Evolutionary conservation across 78 protist species (phyloP).

Genomic region (Isochrysis galbana): DNA sequence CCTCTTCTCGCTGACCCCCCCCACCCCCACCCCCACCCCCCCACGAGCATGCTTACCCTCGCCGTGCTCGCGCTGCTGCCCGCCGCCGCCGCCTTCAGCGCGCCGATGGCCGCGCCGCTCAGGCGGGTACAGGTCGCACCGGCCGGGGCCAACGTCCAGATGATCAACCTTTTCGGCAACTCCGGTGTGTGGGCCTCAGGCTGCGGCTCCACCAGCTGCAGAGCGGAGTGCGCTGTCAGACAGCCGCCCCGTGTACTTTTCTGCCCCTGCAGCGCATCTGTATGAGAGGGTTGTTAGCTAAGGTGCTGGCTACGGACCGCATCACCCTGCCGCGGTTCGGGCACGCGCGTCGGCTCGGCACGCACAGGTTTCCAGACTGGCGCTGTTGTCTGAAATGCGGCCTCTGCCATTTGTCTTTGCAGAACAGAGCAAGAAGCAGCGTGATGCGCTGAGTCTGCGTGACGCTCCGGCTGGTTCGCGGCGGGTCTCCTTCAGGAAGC

Average conservation of each 20-base stretch:
- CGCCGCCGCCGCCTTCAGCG: not conserved
- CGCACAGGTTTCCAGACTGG: not conserved
- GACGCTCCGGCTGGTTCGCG: not conserved
- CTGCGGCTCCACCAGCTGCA: not conserved
- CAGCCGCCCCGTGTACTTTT: not conserved
- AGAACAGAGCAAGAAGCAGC: not conserved
- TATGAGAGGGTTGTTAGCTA: not conserved
- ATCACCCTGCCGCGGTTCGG: not conserved
- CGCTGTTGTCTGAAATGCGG: not conserved
- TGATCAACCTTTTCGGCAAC: constrained; percentile 5
- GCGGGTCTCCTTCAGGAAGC: not conserved
- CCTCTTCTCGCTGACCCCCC: too few species aligned
- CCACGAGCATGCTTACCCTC: too few species aligned
- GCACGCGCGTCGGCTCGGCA: not conserved
- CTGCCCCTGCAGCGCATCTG: not conserved
- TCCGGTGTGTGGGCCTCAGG: not conserved
- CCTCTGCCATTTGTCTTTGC: too few species aligned
- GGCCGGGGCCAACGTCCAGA: not conserved
- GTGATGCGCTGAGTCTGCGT: not conserved
- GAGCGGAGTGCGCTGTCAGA: not conserved
- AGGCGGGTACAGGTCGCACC: not conserved
- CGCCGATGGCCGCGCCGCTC: not conserved
- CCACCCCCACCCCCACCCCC: too few species aligned
- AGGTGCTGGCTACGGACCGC: not conserved
- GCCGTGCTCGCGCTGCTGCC: too few species aligned